A percentile compares a stretch with the other conserved stretches of the same genome.
Evolutionary conservation across 345 rosid genomes (phyloP).

Genomic region (Salix caprea): DNA sequence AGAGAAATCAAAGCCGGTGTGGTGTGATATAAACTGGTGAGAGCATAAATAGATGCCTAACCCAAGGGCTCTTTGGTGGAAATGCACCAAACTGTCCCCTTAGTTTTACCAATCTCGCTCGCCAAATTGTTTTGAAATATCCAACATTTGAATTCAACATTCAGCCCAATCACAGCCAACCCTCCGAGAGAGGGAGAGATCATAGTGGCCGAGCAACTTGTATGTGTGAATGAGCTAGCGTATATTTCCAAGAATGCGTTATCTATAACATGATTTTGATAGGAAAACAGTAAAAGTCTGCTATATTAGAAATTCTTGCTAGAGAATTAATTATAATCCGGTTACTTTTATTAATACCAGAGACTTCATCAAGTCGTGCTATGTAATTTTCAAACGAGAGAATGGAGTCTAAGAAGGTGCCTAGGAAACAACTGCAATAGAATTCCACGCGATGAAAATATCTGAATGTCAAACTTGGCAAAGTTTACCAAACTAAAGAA

Average conservation of each 20-base stretch:
- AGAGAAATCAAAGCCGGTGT: slow-evolving; percentile 7
- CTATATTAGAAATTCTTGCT: background rate
- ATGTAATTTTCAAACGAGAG: slow-evolving; percentile 11
- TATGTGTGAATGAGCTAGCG: background rate
- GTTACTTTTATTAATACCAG: background rate
- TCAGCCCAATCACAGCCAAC: background rate
- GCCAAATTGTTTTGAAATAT: slow-evolving; percentile 11
- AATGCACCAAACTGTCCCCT: slow-evolving; percentile 29
- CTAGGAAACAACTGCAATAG: slow-evolving; percentile 13
- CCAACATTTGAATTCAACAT: slow-evolving; percentile 12
- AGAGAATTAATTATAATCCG: background rate
- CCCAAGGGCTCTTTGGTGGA: slow-evolving; percentile 27
- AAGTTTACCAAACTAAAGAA: slow-evolving; percentile 15
- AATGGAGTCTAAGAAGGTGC: slow-evolving; percentile 18
- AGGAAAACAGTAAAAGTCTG: background rate
- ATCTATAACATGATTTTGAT: background rate
- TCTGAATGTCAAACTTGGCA: slow-evolving; percentile 31
- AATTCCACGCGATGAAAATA: slow-evolving; percentile 7
- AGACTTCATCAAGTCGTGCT: slow-evolving; percentile 5
- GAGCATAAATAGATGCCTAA: slow-evolving; percentile 15
- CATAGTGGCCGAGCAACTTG: background rate
- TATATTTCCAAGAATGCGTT: slow-evolving; percentile 1
- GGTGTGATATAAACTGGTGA: slow-evolving; percentile 5
- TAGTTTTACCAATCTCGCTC: background rate
- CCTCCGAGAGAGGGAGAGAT: no score